phyloP scores from a whole-genome alignment of 176 grass and related monocot genomes.

The Juncus inflexus region DNA sequence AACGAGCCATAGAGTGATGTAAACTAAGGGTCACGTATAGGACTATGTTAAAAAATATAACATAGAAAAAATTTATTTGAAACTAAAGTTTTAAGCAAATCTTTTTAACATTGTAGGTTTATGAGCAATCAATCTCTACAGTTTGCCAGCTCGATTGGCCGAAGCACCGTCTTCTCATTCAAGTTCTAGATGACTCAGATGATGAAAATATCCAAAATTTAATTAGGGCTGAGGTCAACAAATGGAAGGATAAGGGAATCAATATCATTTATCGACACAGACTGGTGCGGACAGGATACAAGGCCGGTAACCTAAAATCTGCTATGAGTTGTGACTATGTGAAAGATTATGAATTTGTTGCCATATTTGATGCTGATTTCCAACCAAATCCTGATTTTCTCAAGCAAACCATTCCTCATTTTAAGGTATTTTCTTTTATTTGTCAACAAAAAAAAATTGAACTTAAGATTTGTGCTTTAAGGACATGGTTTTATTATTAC shows the following conservation, averaged over 20 bases:
- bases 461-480: too few relatives aligned
- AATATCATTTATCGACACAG: constrained; percentile 88
- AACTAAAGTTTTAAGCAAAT: not conserved
- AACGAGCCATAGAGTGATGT: too few relatives aligned
- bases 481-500: not conserved
- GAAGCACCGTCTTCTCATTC: constrained; percentile 60
- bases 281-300: constrained; percentile 76
- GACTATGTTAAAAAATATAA: too few relatives aligned
- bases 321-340: constrained; percentile 95
- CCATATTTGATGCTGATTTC: constrained; percentile 98
- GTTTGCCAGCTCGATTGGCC: constrained; percentile 94
- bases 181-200: constrained; percentile 95
- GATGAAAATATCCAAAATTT: constrained; percentile 65
- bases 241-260: constrained; percentile 76
- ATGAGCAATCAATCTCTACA: constrained; percentile 84
- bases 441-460: too few relatives aligned
- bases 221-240: constrained; percentile 75
- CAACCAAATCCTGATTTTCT: constrained; percentile 94
- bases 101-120: constrained; percentile 47
- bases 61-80: too few relatives aligned
- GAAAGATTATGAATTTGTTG: constrained; percentile 78
- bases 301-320: constrained; percentile 94
- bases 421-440: constrained; percentile 48
- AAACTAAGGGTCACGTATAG: too few relatives aligned
- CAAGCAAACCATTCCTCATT: constrained; percentile 89